These are phyloP conservation scores for Albifimbria verrucaria DNA, from an alignment of 2,329 filamentous ascomycete genomes.

Conservation along the genomic window DNA sequence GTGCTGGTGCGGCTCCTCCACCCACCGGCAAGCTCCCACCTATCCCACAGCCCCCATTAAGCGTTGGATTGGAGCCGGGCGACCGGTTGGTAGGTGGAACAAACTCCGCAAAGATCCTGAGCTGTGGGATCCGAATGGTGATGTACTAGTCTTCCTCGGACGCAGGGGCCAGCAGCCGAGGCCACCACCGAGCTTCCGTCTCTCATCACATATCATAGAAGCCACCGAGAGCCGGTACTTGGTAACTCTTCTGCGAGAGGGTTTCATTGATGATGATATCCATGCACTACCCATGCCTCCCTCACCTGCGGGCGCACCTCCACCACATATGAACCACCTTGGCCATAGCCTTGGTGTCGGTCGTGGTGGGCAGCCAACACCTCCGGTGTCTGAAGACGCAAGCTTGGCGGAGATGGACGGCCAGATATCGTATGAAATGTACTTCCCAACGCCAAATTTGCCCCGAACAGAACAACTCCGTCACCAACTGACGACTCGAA, in stretches of 20 bases:
- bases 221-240: conserved; percentile 53
- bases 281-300: conserved; percentile 27
- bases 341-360: conserved; percentile 3
- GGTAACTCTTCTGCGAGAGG: conserved; percentile 50
- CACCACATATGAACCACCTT: conserved; percentile 20
- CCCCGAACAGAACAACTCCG: conserved; percentile 46
- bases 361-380: conserved; percentile 14
- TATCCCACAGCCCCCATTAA: conserved; percentile 44
- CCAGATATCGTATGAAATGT: conserved; percentile 59
- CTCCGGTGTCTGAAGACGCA: conserved; percentile 40
- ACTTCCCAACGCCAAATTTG: conserved; percentile 53
- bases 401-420: conserved; percentile 42
- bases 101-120: conserved; percentile 58
- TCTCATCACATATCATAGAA: conserved; percentile 58
- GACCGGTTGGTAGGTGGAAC: conserved; percentile 50
- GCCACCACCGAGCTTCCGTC: conserved; percentile 48
- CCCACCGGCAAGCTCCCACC: conserved; percentile 41
- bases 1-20: conserved; percentile 28
- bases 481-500: conserved; percentile 64
- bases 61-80: conserved; percentile 50
- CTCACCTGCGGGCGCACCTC: conserved; percentile 38
- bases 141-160: conserved; percentile 55
- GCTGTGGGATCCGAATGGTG: conserved; percentile 58
- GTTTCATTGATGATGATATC: conserved; percentile 42
- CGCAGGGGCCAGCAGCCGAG: conserved; percentile 36